Evolutionary conservation across 108 stramenopile genomes (phyloP).

Genomic region (Cyclostephanos tholiformis): DNA sequence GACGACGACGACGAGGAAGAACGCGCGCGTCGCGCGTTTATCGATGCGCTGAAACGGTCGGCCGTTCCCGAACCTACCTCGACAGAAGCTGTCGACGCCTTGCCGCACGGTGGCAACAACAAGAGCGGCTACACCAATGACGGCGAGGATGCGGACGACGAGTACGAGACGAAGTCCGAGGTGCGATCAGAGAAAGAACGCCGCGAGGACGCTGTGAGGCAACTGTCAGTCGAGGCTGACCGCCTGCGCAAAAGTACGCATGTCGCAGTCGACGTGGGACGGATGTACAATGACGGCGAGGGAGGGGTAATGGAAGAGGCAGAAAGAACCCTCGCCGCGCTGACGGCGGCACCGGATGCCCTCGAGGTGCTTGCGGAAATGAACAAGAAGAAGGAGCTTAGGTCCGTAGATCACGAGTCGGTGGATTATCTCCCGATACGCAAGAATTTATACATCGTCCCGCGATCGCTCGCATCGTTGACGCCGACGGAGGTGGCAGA

Average conservation of each 20-base stretch:
- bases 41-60: conserved; percentile 74
- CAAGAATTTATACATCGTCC: conserved; percentile 95
- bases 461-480: conserved; percentile 74
- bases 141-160: conserved; percentile 8
- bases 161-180: conserved; percentile 61
- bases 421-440: conserved; percentile 90
- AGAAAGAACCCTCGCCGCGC: conserved; percentile 80
- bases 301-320: conserved; percentile 95
- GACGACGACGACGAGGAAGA: conserved; percentile 83
- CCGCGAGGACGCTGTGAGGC: conserved; percentile 70
- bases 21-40: conserved; percentile 75
- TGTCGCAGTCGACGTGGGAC: conserved; percentile 68
- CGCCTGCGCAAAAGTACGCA: conserved; percentile 57
- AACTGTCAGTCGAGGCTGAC: conserved; percentile 74
- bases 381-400: conserved; percentile 94
- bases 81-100: conserved; percentile 9
- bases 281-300: conserved; percentile 79
- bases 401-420: conserved; percentile 91
- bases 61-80: conserved; percentile 29
- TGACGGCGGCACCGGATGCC: conserved; percentile 82
- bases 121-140: conserved; percentile 13
- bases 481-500: conserved; percentile 70
- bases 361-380: conserved; percentile 89
- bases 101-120: conserved; percentile 21
- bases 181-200: conserved; percentile 83